These are phyloP conservation scores for Antitrichia curtipendula DNA, from an alignment of 225 moss, liverwort and hornwort species.

Conservation along the genomic window DNA sequence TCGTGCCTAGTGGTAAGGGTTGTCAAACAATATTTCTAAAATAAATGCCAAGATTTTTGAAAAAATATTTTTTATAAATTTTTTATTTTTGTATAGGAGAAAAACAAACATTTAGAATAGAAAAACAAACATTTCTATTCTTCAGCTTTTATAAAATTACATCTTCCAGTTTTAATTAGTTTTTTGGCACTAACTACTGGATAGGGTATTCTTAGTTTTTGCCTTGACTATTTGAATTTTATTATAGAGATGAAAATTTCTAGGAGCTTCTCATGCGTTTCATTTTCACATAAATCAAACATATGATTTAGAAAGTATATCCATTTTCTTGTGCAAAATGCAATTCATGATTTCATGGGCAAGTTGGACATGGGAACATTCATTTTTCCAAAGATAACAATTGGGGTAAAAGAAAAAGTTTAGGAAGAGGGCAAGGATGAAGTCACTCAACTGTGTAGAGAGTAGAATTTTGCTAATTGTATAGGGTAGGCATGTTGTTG, in stretches of 20 bases:
- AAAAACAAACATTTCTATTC: no score
- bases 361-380: not conserved
- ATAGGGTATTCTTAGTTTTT: not conserved
- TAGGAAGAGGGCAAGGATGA: not conserved
- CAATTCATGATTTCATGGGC: accelerated
- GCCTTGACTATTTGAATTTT: not conserved
- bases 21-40: no score
- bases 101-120: no score
- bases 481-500: no score
- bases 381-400: not conserved
- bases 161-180: no score
- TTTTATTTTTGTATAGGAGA: no score
- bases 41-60: no score
- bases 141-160: no score
- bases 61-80: no score
- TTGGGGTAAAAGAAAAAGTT: not conserved
- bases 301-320: not conserved
- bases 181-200: not conserved
- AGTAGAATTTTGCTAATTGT: no score
- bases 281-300: not conserved
- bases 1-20: accelerated
- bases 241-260: not conserved
- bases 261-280: accelerated
- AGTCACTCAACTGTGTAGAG: not conserved
- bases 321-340: not conserved